Conservation (phyloP, 2,329 filamentous ascomycete genomes). For the Alternaria sp. region DNA sequence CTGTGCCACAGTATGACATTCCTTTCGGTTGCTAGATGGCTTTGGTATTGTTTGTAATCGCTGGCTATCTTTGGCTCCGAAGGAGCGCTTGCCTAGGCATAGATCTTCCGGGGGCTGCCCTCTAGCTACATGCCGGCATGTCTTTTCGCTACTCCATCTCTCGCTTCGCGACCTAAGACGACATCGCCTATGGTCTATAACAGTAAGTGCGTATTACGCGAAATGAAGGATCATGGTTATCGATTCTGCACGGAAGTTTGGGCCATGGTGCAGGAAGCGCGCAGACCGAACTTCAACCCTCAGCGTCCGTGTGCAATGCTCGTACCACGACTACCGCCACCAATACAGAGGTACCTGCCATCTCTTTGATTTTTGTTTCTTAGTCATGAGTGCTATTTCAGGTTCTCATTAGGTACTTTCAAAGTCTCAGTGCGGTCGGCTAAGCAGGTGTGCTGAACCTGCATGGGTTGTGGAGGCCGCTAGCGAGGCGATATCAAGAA, state of each 20-base stretch:
- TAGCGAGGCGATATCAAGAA: neutral
- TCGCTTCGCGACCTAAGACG: neutral
- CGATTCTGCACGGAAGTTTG: neutral
- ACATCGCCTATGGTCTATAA: neutral
- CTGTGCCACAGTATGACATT: neutral
- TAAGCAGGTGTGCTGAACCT: conserved; percentile 1
- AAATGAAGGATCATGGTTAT: neutral
- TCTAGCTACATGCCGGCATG: conserved; percentile 3
- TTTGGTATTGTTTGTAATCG: conserved; percentile 10
- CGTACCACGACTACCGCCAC: neutral
- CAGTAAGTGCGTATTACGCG: neutral
- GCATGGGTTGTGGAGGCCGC: conserved; percentile 4
- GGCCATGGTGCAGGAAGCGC: neutral
- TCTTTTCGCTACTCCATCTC: neutral
- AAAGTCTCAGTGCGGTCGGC: neutral
- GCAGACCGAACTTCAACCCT: neutral
- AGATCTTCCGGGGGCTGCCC: neutral
- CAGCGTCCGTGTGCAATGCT: neutral
- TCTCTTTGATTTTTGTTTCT: neutral
- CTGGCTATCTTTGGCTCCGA: conserved; percentile 16
- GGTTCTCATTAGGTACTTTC: neutral
- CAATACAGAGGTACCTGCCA: neutral
- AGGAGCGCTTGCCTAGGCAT: conserved; percentile 1
- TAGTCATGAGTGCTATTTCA: neutral
- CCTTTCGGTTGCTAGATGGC: neutral